Base-by-base conservation (phyloP, 257 asterid genomes). In the Gentiana macrophylla region DNA sequence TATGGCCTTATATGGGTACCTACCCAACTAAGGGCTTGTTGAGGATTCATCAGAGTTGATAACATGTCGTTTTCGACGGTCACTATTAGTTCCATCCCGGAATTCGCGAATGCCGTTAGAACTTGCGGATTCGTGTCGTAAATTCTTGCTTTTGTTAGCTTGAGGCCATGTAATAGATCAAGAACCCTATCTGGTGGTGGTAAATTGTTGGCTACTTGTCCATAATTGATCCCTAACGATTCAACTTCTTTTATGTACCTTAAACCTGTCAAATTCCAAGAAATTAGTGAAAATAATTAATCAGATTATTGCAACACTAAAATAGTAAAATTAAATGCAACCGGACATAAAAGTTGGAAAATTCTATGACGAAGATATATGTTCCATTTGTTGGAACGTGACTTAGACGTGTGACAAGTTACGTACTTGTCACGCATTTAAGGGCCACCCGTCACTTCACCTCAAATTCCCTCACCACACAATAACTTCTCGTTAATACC, bases 221-320 rank as follows among this genome's bases (percentile, higher is more conserved):
- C 98, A 59, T 91, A 89, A 59, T 89, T 89, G 34, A 89, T 82
- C 60, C 97, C 97, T 55, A 89, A 63, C 4, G 93, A 72, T 53
- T 72, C 72, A 33, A 67, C 93, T 48, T 61, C 65, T 56, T 44
- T 59, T 5, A 72, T 12, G 8, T 59, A 66, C 51, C 60, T 54
- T 2, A 74, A 60, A 64, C 79, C 85, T 83, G 68, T 57, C 53
- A 11, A 57, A 62, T 43, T 49, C 51, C 37, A 32, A 37, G 36
- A 51, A 35, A 49, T n/a, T 5, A 51, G 46, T 35, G 36, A 12
- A 12, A 3, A 8, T 2, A 4, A 37, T 7, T 46, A 32, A 47
- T 11, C 15, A 44, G 33, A 32, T 9, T 45, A 8, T 33, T 47
- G 34, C 12, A 24, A 24, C 24, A 24, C 24, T 43, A 47, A 24